Percentiles rank a stretch among this genome's conserved stretches.
These are phyloP conservation scores for Racocetra persica DNA, from an alignment of 371 early-diverging fungal species.

Conservation along the genomic window DNA sequence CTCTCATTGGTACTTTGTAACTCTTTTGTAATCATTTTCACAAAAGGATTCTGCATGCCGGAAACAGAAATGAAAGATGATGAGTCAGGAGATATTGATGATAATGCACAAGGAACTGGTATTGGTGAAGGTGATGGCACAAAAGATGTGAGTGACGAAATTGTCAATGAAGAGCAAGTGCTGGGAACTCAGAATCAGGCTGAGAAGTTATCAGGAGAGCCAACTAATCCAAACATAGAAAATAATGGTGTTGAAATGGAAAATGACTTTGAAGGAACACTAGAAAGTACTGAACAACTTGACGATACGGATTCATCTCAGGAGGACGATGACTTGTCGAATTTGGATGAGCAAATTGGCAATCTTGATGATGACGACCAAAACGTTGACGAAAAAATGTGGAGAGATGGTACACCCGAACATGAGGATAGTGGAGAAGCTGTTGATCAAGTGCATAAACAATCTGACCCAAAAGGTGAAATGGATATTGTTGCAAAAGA, in stretches of 20 bases:
- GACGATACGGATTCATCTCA: constrained; percentile 58
- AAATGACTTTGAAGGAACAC: constrained; percentile 91
- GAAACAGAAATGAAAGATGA: constrained; percentile 68
- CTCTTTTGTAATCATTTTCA: constrained; percentile 76
- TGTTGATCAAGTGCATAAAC: constrained; percentile 55
- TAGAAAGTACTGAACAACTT: constrained; percentile 87
- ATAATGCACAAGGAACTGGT: constrained; percentile 80
- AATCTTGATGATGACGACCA: constrained; percentile 88
- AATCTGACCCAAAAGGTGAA: constrained; percentile 60
- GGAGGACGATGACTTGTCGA: constrained; percentile 66
- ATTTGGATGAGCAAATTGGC: constrained; percentile 91
- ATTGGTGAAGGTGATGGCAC: constrained; percentile 95
- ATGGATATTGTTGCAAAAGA: constrained; percentile 76
- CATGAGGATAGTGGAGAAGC: constrained; percentile 71
- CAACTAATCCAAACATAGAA: constrained; percentile 76
- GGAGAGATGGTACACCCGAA: constrained; percentile 90
- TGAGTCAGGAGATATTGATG: constrained; percentile 67
- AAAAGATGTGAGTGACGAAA: constrained; percentile 95
- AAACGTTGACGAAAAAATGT: constrained; percentile 96
- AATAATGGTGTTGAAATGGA: constrained; percentile 97
- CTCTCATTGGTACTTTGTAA: constrained; percentile 72
- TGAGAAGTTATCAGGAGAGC: constrained; percentile 56
- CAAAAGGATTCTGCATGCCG: constrained; percentile 87
- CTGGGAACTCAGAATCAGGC: constrained; percentile 84
- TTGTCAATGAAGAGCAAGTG: constrained; percentile 96